Base-by-base conservation (phyloP, 2,329 filamentous ascomycete genomes). In the Cladosporium sp. region DNA sequence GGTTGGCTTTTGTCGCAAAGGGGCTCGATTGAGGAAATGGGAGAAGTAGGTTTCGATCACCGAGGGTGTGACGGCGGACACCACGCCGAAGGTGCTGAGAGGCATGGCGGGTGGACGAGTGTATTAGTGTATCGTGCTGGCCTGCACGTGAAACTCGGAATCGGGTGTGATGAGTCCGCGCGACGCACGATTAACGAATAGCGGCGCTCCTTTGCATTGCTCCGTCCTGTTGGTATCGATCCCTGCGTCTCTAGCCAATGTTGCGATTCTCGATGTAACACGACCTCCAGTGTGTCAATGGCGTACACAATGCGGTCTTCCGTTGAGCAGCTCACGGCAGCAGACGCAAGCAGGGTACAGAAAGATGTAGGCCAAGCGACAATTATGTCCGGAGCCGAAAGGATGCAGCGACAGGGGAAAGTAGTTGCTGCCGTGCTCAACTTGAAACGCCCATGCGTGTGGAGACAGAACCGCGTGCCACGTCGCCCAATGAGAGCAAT, bases 1-100 rank as follows among this genome's bases (percentile, higher is more conserved):
- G 1, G 90, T 96, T 0, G 93, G 93, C 62, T 92, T 92, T 63
- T 92, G 80, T 61, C 82, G 85, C 28, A 88, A 80, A 1, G 85
- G 82, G 68, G 88, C 89, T 62, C 89, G 87, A 68, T 96, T 88
- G 60, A 96, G 78, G 73, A 94, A 97, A 88, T 97, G 94, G 58
- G 87, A 87, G 66, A 97, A 79, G 62, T 93, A 86, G 13, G 93
- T 97, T 64, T 89, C 87, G 57, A 97, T 81, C 47, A 96, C 89
- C 3, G 89, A 91, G 12, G 94, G 93, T 61, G 91, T 91, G 56
- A 97, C 88, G 50, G 91, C 91, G 63, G 90, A 82, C 58, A 87
- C 85, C 60, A 97, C 87, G 13, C 89, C 86, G 37, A 93, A 81
- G 17, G 91, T 95, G 74, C 90, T 92, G 67, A 94, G 83, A 58